Base-by-base conservation (phyloP, 257 asterid genomes). In the Solanum bulbocastanum region DNA sequence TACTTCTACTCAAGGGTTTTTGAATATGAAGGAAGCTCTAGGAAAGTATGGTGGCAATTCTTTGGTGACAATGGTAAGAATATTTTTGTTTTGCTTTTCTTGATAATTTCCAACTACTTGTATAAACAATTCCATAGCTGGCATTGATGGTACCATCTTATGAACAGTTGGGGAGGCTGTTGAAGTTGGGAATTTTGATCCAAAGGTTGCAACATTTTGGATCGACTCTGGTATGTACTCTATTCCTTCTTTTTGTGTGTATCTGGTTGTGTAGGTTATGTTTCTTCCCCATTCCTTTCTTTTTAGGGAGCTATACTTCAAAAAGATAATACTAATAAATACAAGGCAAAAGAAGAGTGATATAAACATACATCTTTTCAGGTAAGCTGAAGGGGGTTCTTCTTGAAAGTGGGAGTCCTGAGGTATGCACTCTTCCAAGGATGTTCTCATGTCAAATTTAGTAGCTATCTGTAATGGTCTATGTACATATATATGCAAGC, bases 21-120 rank as follows among this genome's bases (percentile, higher is more conserved):
- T 81, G 99, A 96, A 92, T 94, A 93, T 84, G 99, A 95, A 89
- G 99, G 99, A 68, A 94, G 98, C 94, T 94, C 91, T 69, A 93
- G 99, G 95, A 96, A 95, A 95, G 98, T 95, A 14, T 94, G 98
- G 98, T 95, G 98, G 99, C 99, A 96, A 79, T 95, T 96, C 91
- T 95, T 90, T 90, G 99, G 99, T 36, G 99, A 96, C 93, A 95
- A 94, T 74, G 98, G 99, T 96, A 86, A 83, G 87, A 52, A 85
- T 78, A 8, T 74, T 40, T 46, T 42, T 49, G 14, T 81, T 56
- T 56, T 87, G 36, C 60, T 25, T 39, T 44, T 56, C 15, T 66
- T 82, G 69, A 16, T 85, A 35, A 39, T 40, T 10, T 68, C 82
- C 83, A 85, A 82, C 30, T 49, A 49, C 44, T 32, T 49, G 2